phyloP scores from a whole-genome alignment of 257 asterid genomes.

The Solanum ahanhuiri region DNA sequence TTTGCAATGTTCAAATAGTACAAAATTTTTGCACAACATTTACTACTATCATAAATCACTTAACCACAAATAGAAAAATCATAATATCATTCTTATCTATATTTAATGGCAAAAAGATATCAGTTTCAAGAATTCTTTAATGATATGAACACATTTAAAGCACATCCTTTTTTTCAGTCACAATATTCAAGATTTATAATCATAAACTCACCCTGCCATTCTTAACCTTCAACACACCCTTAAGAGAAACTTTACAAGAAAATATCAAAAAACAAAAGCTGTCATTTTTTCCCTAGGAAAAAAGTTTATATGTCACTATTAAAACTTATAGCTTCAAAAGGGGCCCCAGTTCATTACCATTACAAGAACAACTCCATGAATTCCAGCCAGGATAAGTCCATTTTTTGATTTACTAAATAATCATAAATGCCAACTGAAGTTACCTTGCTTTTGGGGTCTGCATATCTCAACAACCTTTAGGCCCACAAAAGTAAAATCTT shows the following conservation, averaged over 20 bases:
- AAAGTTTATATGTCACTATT: neutral
- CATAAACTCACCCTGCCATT: neutral
- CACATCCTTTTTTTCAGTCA: neutral
- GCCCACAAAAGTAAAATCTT: conserved; percentile 17
- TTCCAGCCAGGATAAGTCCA: neutral
- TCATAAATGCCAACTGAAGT: conserved; percentile 8
- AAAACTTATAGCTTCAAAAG: neutral
- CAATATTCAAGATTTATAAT: neutral
- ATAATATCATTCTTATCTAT: neutral
- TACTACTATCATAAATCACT: neutral
- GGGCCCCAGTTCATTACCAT: neutral
- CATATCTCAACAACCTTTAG: conserved; percentile 41
- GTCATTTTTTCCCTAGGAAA: neutral
- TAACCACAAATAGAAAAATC: neutral
- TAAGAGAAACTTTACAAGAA: neutral
- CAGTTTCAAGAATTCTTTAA: neutral
- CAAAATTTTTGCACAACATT: neutral
- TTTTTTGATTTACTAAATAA: neutral
- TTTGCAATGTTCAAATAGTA: neutral
- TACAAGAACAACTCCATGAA: neutral
- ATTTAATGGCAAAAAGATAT: neutral
- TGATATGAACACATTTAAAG: neutral
- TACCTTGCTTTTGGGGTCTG: conserved; percentile 91
- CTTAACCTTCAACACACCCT: neutral
- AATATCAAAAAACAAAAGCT: neutral